These are phyloP conservation scores for Phytophthora podocarpi DNA, from an alignment of 352 stramenopile species.

Conservation along the genomic window DNA sequence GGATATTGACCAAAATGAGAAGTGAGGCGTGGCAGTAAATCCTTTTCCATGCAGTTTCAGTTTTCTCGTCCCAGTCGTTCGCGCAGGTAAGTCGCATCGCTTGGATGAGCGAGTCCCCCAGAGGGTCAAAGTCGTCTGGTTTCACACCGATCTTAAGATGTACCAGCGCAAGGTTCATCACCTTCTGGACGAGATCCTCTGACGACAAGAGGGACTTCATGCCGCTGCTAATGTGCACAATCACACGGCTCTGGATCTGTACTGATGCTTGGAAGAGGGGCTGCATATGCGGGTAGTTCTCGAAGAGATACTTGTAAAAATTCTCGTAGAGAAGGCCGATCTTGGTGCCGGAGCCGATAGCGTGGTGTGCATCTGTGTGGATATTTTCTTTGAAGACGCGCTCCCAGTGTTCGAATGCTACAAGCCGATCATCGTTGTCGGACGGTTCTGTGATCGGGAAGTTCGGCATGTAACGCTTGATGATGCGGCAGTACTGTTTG, in stretches of 20 bases:
- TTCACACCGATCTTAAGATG: slow-evolving; percentile 78
- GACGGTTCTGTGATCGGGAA: slow-evolving; percentile 59
- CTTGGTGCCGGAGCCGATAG: slow-evolving; percentile 43
- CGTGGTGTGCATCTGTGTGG: slow-evolving; percentile 54
- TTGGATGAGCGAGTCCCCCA: slow-evolving; percentile 63
- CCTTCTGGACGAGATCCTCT: slow-evolving; percentile 62
- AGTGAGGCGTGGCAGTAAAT: slow-evolving; percentile 70
- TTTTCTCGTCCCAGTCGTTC: slow-evolving; percentile 49
- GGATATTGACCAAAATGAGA: slow-evolving; percentile 71
- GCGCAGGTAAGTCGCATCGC: slow-evolving; percentile 60
- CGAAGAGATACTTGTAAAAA: slow-evolving; percentile 76
- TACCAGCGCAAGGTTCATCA: slow-evolving; percentile 58
- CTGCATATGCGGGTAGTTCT: slow-evolving; percentile 62
- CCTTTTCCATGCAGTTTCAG: slow-evolving; percentile 55
- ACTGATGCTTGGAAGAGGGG: slow-evolving; percentile 63
- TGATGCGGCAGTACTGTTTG: slow-evolving; percentile 69
- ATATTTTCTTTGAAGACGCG: slow-evolving; percentile 74
- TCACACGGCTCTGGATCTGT: slow-evolving; percentile 64
- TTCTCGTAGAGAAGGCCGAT: slow-evolving; percentile 64
- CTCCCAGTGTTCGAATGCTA: slow-evolving; percentile 70
- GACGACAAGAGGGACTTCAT: slow-evolving; percentile 66
- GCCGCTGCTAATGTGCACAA: slow-evolving; percentile 66
- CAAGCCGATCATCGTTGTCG: slow-evolving; percentile 51
- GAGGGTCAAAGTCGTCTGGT: slow-evolving; percentile 63
- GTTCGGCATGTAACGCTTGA: slow-evolving; percentile 65